Evolutionary conservation across 805 yeast genomes (phyloP), one percentile per base, ranked within the genome.

Genomic region (Myxozyma melibiosi): DNA sequence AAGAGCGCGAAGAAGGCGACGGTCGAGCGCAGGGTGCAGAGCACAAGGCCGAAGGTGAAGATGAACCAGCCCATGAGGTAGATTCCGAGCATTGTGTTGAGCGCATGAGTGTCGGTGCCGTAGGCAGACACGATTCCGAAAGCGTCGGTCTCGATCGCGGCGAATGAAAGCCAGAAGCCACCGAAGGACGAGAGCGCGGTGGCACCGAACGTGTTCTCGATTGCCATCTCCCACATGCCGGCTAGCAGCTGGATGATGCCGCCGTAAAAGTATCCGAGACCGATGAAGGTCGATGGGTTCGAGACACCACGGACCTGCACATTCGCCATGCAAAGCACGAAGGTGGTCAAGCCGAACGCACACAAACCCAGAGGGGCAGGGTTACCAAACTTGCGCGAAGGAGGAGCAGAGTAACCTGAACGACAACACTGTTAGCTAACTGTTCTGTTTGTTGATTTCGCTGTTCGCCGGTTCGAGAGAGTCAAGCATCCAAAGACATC

Each of bases 141-240:
- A 67, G 82, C 78, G 13, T 78, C 78, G 38, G 84, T 74, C 60
- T 79, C 70, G 43, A 86, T 77, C 1, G 88, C 84, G 31, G 81
- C 85, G 66, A 72, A 86, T 22, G 84, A 72, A 65, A 84, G 67
- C 90, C 90, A 85, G 70, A 85, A 86, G 2, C 84, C 86, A 49
- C 90, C 90, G 64, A 76, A 84, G 3, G 85, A 80, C 44, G 80
- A 68, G 52, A 84, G 73, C 1, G 87, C 86, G 11, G 84, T 78
- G 55, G 83, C 85, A 73, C 85, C 88, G 72, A 84, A 84, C 20
- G 86, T 81, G 71, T 84, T 84, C 53, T 83, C 87, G 43, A 80
- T 67, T 2, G 81, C 80, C 62, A 83, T 75, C 68, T 83, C 87
- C 86, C 85, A 83, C 72, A 83, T 74, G 24, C 88, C 88, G 16